phyloP scores from a whole-genome alignment of 208 protist genomes.

The Lotmaria passim region DNA sequence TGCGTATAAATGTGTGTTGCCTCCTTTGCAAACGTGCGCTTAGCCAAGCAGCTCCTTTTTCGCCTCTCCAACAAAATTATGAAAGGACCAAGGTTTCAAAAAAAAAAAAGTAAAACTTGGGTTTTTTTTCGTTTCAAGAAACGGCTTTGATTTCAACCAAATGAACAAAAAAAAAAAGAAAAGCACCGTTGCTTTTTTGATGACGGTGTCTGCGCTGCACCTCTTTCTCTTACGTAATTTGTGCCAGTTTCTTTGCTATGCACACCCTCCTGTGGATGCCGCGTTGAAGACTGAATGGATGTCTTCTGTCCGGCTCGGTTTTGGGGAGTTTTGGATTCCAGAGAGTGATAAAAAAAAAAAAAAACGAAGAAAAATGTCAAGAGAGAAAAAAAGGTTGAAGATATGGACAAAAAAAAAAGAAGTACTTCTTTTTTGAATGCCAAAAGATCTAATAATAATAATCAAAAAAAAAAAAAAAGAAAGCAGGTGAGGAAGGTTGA shows the following conservation, averaged over 20 bases:
- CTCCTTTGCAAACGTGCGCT: too few species aligned
- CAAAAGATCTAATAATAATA: background rate
- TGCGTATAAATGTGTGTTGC: too few species aligned
- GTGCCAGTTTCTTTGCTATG: constrained; percentile 7
- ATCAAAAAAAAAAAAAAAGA: background rate
- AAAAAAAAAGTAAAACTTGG: too few species aligned
- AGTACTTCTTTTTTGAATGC: too few species aligned
- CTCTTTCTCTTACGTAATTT: too few species aligned
- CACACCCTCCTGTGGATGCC: background rate
- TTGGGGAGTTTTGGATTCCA: too few species aligned
- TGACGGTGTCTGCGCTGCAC: too few species aligned
- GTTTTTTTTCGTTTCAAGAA: too few species aligned
- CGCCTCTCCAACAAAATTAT: too few species aligned
- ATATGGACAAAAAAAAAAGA: constrained; percentile 11
- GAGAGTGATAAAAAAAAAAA: constrained; percentile 1
- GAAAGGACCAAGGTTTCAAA: background rate
- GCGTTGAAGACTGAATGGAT: background rate
- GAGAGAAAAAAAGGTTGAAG: constrained; percentile 5
- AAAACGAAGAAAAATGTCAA: constrained; percentile 3
- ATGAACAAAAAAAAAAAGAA: constrained; percentile 14
- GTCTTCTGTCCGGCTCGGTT: constrained; percentile 7
- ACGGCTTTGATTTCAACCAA: too few species aligned
- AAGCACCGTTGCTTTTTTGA: too few species aligned
- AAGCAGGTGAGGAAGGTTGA: constrained; percentile 2
- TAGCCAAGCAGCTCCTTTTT: too few species aligned